A percentile compares a stretch with the other conserved stretches of the same genome.
phyloP scores from a whole-genome alignment of 768 basidiomycete species.

The Leccinum obscurum region DNA sequence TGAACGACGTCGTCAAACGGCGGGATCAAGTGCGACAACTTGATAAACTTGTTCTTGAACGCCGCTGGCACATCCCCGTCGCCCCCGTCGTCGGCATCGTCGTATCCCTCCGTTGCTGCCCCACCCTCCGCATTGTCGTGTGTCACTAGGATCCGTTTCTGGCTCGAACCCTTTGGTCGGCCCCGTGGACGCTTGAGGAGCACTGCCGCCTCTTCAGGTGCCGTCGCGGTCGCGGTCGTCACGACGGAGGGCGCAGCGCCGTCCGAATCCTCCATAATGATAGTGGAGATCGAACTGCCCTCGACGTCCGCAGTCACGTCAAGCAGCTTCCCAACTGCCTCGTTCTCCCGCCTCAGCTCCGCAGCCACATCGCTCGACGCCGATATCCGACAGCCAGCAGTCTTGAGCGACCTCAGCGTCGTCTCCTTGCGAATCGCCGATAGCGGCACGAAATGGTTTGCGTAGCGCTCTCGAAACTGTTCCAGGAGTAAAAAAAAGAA shows the following conservation, averaged over 20 bases:
- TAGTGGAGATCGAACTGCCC: conserved; percentile 32
- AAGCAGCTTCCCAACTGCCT: conserved; percentile 35
- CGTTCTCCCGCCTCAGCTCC: conserved; percentile 17
- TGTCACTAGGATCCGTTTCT: conserved; percentile 17
- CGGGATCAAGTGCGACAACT: conserved; percentile 73
- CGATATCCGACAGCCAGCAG: conserved; percentile 46
- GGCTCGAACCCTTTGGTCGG: conserved; percentile 22
- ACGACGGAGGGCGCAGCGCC: background rate
- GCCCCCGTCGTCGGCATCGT: conserved; percentile 17
- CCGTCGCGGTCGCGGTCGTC: background rate
- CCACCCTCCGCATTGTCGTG: background rate
- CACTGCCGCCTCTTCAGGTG: background rate
- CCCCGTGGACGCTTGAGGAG: conserved; percentile 18
- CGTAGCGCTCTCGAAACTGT: conserved; percentile 80
- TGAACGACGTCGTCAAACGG: conserved; percentile 29
- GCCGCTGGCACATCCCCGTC: conserved; percentile 25
- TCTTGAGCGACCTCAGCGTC: conserved; percentile 41
- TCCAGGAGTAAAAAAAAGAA: too few species aligned
- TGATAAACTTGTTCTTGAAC: conserved; percentile 63
- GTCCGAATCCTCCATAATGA: conserved; percentile 8
- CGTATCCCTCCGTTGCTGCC: background rate
- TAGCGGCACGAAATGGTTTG: conserved; percentile 66
- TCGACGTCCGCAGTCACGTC: conserved; percentile 39
- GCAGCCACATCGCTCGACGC: conserved; percentile 43
- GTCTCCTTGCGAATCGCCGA: conserved; percentile 39